Evolutionary conservation across 805 yeast species (phyloP), one percentile per base, ranked within the genome.

Genomic region (Lachancea nothofagi): DNA sequence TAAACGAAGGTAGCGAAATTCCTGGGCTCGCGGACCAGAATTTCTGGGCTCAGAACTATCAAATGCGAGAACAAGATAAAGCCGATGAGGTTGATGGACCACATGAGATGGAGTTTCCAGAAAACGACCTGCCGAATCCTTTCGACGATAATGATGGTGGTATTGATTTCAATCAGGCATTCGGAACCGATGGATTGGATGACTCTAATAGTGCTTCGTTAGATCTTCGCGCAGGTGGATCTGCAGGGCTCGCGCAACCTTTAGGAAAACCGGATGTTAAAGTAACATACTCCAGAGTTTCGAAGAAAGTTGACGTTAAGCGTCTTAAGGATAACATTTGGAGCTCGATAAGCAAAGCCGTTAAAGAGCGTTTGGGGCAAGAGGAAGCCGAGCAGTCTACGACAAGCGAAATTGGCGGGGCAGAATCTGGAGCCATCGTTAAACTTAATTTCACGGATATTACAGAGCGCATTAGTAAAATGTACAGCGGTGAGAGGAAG

Each of bases 231-330:
- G 20, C 25, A 8, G 32, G 41, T 22, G 36, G 35, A 12, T 28
- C 43, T 13, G 35, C 38, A 2, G 38, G 43, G 17, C 14, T 29
- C 12, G 9, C 38, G 9, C 43, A 40, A 14, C 23, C 40, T 8
- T 54, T 53, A 13, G 51, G 53, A 12, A 54, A 50, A 14, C 42
- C 44, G 29, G 53, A 51, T 13, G 54, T 50, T 13, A 60, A 70
- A 40, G 70, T 80, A 17, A 74, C 70, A 44, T 84, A 75, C 53
- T 79, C 95, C 2, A 70, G 79, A 35, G 75, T 77, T 6, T 86
- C 95, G 4, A 87, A 86, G 57, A 74, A 77, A 45, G 93, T 88
- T 21, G 89, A 87, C 53, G 83, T 88, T 24, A 74, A 77, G 46
- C 64, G 67, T 19, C 66, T 87, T 38, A 87, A 88, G 64, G 81